These are phyloP conservation scores for Gaeumannomyces sp. DNA, from an alignment of 2,329 filamentous ascomycete species.

Conservation along the genomic window DNA sequence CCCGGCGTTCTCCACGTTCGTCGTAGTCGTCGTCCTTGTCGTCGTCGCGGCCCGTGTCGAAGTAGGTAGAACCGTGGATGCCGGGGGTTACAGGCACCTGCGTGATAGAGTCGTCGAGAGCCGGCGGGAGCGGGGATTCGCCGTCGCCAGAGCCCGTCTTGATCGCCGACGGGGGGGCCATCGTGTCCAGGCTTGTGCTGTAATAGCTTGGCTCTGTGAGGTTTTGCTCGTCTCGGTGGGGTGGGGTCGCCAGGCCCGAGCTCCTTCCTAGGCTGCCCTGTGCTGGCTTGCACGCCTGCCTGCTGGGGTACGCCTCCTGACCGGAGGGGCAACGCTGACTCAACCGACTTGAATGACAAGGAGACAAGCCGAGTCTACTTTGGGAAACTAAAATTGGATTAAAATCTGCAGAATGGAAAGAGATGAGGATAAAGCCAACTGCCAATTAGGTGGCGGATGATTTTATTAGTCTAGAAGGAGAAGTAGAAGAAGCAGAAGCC, in stretches of 20 bases:
- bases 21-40: slow-evolving; percentile 5
- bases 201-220: not conserved
- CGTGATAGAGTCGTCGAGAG: not conserved
- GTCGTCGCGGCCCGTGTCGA: slow-evolving; percentile 12
- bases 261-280: not conserved
- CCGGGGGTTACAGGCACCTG: slow-evolving; percentile 9
- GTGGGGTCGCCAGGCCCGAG: not conserved
- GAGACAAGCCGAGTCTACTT: not conserved
- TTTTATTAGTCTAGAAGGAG: not conserved
- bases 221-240: not conserved
- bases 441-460: not conserved
- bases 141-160: not conserved
- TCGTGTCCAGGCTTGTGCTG: not conserved
- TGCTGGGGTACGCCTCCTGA: not conserved
- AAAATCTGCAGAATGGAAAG: not conserved
- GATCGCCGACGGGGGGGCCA: not conserved
- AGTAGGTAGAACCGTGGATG: slow-evolving; percentile 12
- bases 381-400: not conserved
- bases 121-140: slow-evolving; percentile 3
- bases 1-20: slow-evolving; percentile 11
- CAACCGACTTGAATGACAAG: not conserved
- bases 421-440: not conserved
- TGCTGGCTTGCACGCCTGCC: too few species aligned
- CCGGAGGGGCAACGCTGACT: not conserved
- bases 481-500: not conserved